These are phyloP conservation scores for Lyophyllum semitale DNA, from an alignment of 768 basidiomycete species.

Conservation along the genomic window DNA sequence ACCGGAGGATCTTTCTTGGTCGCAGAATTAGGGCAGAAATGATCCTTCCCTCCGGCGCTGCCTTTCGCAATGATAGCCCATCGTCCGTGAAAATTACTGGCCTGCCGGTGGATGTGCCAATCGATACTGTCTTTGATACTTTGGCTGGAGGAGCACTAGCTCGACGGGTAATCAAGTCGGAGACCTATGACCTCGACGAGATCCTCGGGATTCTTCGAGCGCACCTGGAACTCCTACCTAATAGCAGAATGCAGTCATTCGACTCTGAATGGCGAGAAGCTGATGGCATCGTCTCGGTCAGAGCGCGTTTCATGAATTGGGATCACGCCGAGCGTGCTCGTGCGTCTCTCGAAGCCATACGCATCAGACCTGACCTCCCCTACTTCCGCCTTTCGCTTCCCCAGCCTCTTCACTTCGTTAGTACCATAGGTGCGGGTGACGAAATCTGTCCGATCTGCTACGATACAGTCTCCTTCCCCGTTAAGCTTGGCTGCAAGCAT, in stretches of 20 bases:
- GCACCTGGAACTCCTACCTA: constrained; percentile 21
- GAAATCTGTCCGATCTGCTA: no score
- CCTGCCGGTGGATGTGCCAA: constrained; percentile 30
- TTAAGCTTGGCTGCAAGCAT: no score
- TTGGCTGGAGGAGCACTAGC: constrained; percentile 31
- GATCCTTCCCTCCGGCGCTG: constrained; percentile 39
- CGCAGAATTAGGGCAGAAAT: constrained; percentile 49
- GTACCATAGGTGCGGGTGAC: no score
- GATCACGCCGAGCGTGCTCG: constrained; percentile 46
- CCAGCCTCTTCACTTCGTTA: no score
- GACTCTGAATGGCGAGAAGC: constrained; percentile 22
- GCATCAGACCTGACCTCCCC: no score
- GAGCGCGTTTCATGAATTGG: constrained; percentile 53
- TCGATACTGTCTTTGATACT: constrained; percentile 23
- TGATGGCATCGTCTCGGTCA: constrained; percentile 34
- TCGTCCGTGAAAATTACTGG: constrained; percentile 46
- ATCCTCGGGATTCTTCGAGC: constrained; percentile 22
- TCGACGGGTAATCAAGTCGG: constrained; percentile 21
- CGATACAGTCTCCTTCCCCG: no score
- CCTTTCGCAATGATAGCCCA: constrained; percentile 23
- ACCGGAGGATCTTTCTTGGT: constrained; percentile 36
- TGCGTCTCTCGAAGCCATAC: no score
- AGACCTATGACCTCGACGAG: constrained; percentile 17
- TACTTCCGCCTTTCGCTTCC: no score
- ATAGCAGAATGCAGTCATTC: constrained; percentile 22